Conservation (phyloP, 306 rosid species). For the Malus sylvestris region DNA sequence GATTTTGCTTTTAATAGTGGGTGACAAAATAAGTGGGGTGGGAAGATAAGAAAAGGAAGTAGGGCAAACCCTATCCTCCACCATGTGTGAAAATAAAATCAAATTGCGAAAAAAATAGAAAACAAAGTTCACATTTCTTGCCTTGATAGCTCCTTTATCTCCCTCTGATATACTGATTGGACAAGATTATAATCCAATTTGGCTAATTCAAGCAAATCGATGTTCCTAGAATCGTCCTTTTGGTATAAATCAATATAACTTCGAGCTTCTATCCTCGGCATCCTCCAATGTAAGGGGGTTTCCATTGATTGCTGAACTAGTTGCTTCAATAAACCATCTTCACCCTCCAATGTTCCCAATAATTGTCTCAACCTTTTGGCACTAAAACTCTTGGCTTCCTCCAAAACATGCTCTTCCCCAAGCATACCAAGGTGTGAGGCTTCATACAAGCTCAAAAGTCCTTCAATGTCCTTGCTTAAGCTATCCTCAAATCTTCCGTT, state of each 20-base stretch:
- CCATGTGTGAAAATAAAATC: too few relatives aligned
- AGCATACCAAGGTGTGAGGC: slow-evolving; percentile 21
- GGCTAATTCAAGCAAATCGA: slow-evolving; percentile 22
- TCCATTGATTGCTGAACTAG: slow-evolving; percentile 4
- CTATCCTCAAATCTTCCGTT: slow-evolving; percentile 12
- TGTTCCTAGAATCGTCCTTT: neutral
- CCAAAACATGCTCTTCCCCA: slow-evolving; percentile 20
- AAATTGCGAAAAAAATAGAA: neutral
- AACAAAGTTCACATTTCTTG: neutral
- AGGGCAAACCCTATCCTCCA: too few relatives aligned
- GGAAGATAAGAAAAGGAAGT: slow-evolving; percentile 9
- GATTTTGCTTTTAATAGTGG: too few relatives aligned
- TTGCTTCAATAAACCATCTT: neutral
- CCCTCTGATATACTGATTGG: slow-evolving; percentile 17
- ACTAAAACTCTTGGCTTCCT: slow-evolving; percentile 19
- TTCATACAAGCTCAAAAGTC: slow-evolving; percentile 27
- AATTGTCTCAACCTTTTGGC: neutral
- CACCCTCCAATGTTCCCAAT: neutral
- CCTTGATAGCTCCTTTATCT: slow-evolving; percentile 21
- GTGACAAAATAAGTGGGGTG: slow-evolving; percentile 29
- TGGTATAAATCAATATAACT: slow-evolving; percentile 12
- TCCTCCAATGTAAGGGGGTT: slow-evolving; percentile 17
- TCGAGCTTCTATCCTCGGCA: slow-evolving; percentile 21
- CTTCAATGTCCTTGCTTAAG: slow-evolving; percentile 15
- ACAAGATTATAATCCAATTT: slow-evolving; percentile 30